phyloP scores from a whole-genome alignment of 768 basidiomycete species.

The Podaxis rugospora region DNA sequence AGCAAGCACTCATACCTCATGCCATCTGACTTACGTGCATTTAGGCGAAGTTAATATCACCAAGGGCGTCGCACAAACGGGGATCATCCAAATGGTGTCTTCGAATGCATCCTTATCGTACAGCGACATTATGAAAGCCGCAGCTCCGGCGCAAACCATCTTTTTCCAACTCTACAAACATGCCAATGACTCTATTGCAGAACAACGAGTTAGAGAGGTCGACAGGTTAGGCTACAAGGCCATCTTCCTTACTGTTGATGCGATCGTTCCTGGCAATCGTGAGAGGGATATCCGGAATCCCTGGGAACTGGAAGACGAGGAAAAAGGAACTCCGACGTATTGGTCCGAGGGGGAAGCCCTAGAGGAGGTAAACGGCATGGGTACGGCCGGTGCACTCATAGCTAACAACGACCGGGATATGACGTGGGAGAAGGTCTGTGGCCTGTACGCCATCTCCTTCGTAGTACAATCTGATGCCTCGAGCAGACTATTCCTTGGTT shows the following conservation, averaged over 20 bases:
- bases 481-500: slow-evolving; percentile 73
- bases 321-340: slow-evolving; percentile 31
- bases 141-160: slow-evolving; percentile 51
- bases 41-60: slow-evolving; percentile 84
- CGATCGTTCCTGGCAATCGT: slow-evolving; percentile 76
- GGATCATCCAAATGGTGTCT: slow-evolving; percentile 84
- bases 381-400: slow-evolving; percentile 66
- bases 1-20: slow-evolving; percentile 1
- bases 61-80: slow-evolving; percentile 55
- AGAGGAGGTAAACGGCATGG: slow-evolving; percentile 36
- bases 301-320: slow-evolving; percentile 53
- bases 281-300: slow-evolving; percentile 68
- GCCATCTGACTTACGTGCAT: neutral
- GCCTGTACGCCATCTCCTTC: neutral
- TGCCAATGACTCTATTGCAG: slow-evolving; percentile 59
- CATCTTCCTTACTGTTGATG: slow-evolving; percentile 90
- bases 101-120: slow-evolving; percentile 71
- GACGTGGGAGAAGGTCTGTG: slow-evolving; percentile 66
- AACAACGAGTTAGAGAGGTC: slow-evolving; percentile 65
- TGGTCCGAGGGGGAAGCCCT: slow-evolving; percentile 29
- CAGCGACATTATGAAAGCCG: slow-evolving; percentile 54
- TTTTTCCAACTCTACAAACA: slow-evolving; percentile 91
- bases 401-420: slow-evolving; percentile 68
- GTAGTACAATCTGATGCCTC: neutral
- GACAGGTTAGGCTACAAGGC: slow-evolving; percentile 77